Evolutionary conservation across 805 yeast species (phyloP), one percentile per base, ranked within the genome.

Genomic region (Teunomyces barrocoloradensis): DNA sequence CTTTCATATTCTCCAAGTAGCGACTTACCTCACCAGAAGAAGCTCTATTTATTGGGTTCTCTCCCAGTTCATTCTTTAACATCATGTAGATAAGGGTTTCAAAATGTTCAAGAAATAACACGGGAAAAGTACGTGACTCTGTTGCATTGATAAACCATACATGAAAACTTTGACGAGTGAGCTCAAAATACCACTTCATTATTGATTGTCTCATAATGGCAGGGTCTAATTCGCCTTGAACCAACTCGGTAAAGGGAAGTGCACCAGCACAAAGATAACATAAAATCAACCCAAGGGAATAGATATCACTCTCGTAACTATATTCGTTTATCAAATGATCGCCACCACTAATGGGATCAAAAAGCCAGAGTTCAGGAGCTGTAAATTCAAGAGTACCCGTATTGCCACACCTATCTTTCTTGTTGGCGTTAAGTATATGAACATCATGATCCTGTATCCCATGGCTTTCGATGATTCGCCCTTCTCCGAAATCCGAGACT

Each of bases 401-500:
- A 37, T 83, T 79, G 0, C 97, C 97, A 4, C 90, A 83, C 1
- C 91, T 83, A 7, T 75, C 73, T 42, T 90, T 69, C 36, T 33
- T 29, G 17, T 20, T 37, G 6, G 29, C 40, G 6, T 37, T 37
- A 23, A 37, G 15, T n/a, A 37, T 37, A 12, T 21, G 40, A 13
- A 37, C 40, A 20, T 21, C 40, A 9, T 37, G n/a, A 6, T 46
- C 48, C 41, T 29, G 48, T 13, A 21, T 45, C 15, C 20, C 35
- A 18, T 62, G 65, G 50, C 69, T 81, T 11, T 92, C 89, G 45
- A 84, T 84, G 52, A 86, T 71, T 53, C 86, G 87, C 5, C 94
- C 87, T 63, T 90, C 97, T 3, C 97, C 97, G 63, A 90, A 86
- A 66, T 90, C 97, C 38, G 95, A 84, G 10, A 90, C 91, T 11